A percentile compares a stretch with the other conserved stretches of the same genome.
These are phyloP conservation scores for Crucibulum laeve DNA, from an alignment of 768 basidiomycete genomes.

Conservation along the genomic window DNA sequence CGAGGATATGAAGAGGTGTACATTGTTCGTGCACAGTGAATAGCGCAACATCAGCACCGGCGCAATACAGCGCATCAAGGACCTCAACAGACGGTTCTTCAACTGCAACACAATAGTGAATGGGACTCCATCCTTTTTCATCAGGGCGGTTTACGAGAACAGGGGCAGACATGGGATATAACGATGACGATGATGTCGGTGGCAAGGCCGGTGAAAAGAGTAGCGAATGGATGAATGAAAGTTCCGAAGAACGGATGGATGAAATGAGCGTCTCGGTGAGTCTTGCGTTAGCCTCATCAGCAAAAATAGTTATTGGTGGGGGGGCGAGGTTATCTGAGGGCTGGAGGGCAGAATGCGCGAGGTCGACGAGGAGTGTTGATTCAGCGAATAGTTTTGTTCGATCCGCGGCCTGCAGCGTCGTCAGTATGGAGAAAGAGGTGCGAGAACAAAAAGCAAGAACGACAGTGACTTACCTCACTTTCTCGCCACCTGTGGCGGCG, in stretches of 20 bases:
- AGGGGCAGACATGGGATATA: constrained; percentile 43
- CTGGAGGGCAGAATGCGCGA: constrained; percentile 33
- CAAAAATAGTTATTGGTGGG: constrained; percentile 37
- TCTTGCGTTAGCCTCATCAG: constrained; percentile 33
- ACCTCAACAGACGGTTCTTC: constrained; percentile 53
- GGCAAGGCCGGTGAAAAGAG: constrained; percentile 45
- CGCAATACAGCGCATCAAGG: constrained; percentile 69
- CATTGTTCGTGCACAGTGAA: constrained; percentile 63
- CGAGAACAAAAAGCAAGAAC: constrained; percentile 4
- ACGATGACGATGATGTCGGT: constrained; percentile 30
- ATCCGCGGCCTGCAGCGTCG: constrained; percentile 29
- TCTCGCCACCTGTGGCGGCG: constrained; percentile 60
- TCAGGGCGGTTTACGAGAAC: constrained; percentile 69
- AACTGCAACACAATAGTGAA: constrained; percentile 65
- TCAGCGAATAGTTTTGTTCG: constrained; percentile 27
- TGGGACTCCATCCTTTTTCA: constrained; percentile 63
- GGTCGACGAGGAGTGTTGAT: constrained; percentile 31
- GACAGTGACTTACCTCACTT: constrained; percentile 40
- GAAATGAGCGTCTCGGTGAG: constrained; percentile 51
- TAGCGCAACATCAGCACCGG: constrained; percentile 70
- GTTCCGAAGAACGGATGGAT: constrained; percentile 44
- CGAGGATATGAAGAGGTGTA: constrained; percentile 67
- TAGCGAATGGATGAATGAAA: constrained; percentile 47
- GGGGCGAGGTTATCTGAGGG: constrained; percentile 32
- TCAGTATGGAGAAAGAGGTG: constrained; percentile 10